Conservation (phyloP, 2,329 filamentous ascomycete genomes). For the Aquanectria penicillioides region DNA sequence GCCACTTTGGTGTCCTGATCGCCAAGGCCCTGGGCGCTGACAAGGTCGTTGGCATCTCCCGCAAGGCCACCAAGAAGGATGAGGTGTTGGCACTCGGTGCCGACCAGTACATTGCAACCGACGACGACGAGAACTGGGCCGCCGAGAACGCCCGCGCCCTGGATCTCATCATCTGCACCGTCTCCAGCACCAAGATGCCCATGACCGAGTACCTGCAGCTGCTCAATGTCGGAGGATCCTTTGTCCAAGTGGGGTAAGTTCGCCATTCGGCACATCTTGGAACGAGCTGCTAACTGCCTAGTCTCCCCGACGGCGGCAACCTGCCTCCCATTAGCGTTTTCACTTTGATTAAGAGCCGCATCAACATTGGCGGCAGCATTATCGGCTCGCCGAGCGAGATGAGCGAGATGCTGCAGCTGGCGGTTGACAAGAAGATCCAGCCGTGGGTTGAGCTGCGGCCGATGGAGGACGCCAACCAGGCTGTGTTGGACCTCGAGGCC, state of each 20-base stretch:
- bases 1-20: conserved; percentile 74
- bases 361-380: conserved; percentile 57
- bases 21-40: conserved; percentile 73
- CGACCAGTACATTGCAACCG: conserved; percentile 65
- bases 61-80: conserved; percentile 63
- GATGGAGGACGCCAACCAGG: conserved; percentile 65
- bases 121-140: conserved; percentile 62
- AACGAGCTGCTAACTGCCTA: conserved; percentile 57
- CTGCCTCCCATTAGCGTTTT: conserved; percentile 39
- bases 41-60: conserved; percentile 67
- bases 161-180: conserved; percentile 78
- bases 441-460: conserved; percentile 65
- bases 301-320: conserved; percentile 40
- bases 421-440: conserved; percentile 64
- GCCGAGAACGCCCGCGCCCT: conserved; percentile 65
- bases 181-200: conserved; percentile 65
- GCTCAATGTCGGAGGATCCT: conserved; percentile 66
- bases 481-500: conserved; percentile 63
- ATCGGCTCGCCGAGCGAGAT: conserved; percentile 65
- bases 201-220: conserved; percentile 69
- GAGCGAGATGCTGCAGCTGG: conserved; percentile 67
- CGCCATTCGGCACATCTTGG: conserved; percentile 18
- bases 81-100: conserved; percentile 66
- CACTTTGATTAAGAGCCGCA: conserved; percentile 30
- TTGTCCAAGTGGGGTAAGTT: conserved; percentile 69